A percentile compares a stretch with the other conserved stretches of the same genome.
Evolutionary conservation across 805 yeast genomes (phyloP).

Genomic region (Pichia exigua): DNA sequence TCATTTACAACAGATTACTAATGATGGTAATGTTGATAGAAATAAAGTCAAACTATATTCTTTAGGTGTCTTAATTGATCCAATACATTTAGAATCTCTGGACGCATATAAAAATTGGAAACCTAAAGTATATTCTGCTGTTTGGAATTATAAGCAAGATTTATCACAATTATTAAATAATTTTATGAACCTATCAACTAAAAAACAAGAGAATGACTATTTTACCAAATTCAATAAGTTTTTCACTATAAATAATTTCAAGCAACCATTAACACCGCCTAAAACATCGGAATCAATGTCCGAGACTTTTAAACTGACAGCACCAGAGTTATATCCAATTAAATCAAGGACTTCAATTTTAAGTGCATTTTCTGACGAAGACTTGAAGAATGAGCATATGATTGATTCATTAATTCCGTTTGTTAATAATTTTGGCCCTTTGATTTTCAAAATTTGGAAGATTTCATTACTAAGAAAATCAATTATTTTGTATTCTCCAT

Average conservation of each 20-base stretch:
- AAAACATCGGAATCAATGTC: neutral
- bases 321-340: neutral
- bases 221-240: constrained; percentile 1
- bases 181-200: constrained; percentile 19
- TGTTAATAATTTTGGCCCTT: constrained; percentile 52
- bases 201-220: constrained; percentile 12
- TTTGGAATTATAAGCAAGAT: constrained; percentile 36
- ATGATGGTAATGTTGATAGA: constrained; percentile 27
- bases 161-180: constrained; percentile 27
- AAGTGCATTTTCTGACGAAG: constrained; percentile 11
- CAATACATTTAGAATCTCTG: constrained; percentile 18
- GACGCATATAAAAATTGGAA: constrained; percentile 27
- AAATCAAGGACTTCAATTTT: constrained; percentile 13
- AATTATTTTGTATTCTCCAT: constrained; percentile 38
- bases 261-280: constrained; percentile 1
- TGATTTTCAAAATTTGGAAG: constrained; percentile 58
- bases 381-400: constrained; percentile 33
- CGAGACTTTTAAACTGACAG: neutral
- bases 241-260: neutral
- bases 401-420: constrained; percentile 38
- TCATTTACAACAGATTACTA: constrained; percentile 9
- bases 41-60: constrained; percentile 52
- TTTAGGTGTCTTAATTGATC: constrained; percentile 52
- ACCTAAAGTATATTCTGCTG: constrained; percentile 34
- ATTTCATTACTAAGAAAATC: constrained; percentile 50